Conservation (phyloP, 176 grass and related monocot species). For the Dendrocalamus sinicus region DNA sequence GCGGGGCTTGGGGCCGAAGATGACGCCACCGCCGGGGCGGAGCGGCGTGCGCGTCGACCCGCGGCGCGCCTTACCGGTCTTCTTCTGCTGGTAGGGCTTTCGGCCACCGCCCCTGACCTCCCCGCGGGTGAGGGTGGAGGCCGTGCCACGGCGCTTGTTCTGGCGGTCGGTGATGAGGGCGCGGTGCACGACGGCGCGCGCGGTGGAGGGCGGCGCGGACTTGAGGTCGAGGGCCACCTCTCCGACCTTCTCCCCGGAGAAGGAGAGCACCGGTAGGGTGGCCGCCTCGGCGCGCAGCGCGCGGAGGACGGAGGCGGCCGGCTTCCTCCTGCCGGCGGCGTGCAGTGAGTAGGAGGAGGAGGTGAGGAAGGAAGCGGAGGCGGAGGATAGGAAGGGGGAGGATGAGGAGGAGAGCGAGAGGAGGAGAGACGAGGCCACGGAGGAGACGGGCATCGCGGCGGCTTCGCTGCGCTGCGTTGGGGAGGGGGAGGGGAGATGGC, state of each 20-base stretch:
- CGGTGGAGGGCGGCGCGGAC: conserved; percentile 71
- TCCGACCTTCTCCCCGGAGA: conserved; percentile 77
- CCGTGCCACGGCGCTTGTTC: conserved; percentile 90
- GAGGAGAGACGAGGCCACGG: conserved; percentile 49
- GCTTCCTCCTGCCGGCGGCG: conserved; percentile 30
- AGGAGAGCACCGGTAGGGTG: conserved; percentile 82
- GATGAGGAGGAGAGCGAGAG: conserved; percentile 54
- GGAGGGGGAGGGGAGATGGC: conserved; percentile 33
- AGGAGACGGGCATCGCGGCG: conserved; percentile 56
- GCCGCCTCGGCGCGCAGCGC: conserved; percentile 66
- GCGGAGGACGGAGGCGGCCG: conserved; percentile 54
- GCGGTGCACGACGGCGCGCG: conserved; percentile 89
- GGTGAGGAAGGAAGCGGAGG: conserved; percentile 39
- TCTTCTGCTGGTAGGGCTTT: conserved; percentile 96
- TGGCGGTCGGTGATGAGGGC: conserved; percentile 87
- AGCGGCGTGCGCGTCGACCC: conserved; percentile 86
- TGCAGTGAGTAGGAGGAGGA: conserved; percentile 11
- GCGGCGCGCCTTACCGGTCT: conserved; percentile 79
- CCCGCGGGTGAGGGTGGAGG: conserved; percentile 88
- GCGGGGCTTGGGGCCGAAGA: conserved; percentile 93
- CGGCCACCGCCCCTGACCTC: conserved; percentile 82
- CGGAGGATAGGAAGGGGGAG: conserved; percentile 41
- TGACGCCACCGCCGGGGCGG: conserved; percentile 87
- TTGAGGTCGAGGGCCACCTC: conserved; percentile 70
- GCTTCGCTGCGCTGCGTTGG: conserved; percentile 29